Percentiles rank a stretch among this genome's conserved stretches.
Conservation (phyloP, 441 rosid genomes). For the Eutrema salsugineum region DNA sequence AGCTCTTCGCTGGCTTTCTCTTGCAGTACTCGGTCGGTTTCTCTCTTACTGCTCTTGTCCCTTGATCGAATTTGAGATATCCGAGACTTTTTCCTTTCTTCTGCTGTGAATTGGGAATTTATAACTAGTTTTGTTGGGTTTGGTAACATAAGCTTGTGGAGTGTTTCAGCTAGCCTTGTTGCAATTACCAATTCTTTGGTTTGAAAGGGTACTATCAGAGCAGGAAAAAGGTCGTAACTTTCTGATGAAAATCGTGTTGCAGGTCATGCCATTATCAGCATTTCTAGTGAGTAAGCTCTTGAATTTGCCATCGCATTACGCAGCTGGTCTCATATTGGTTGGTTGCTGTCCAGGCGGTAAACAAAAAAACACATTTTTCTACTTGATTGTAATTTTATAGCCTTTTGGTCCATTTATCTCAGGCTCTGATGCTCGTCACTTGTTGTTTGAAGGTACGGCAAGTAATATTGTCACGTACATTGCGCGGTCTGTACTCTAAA, state of each 20-base stretch:
- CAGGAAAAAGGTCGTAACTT: not conserved
- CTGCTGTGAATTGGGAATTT: not conserved
- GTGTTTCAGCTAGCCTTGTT: not conserved
- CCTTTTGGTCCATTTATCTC: not conserved
- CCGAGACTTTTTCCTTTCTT: not conserved
- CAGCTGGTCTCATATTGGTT: slow-evolving; percentile 88
- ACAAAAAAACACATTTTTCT: slow-evolving; percentile 7
- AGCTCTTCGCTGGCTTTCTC: slow-evolving; percentile 63
- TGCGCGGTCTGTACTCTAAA: slow-evolving; percentile 50
- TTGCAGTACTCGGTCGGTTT: slow-evolving; percentile 80
- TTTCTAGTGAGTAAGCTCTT: slow-evolving; percentile 72
- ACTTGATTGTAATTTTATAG: not conserved
- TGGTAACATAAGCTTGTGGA: not conserved
- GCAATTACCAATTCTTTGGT: not conserved
- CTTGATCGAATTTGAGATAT: not conserved
- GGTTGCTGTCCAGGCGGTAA: slow-evolving; percentile 94
- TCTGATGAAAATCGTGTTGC: slow-evolving; percentile 19
- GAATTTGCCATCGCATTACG: slow-evolving; percentile 77
- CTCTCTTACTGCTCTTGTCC: not conserved
- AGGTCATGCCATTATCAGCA: slow-evolving; percentile 90
- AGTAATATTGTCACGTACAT: slow-evolving; percentile 86
- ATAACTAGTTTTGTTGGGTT: not conserved
- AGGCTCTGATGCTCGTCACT: not conserved
- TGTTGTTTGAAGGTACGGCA: slow-evolving; percentile 68
- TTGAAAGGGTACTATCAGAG: not conserved